Evolutionary conservation across 2,329 filamentous ascomycete genomes (phyloP).

Genomic region (Penicillium occitanis): DNA sequence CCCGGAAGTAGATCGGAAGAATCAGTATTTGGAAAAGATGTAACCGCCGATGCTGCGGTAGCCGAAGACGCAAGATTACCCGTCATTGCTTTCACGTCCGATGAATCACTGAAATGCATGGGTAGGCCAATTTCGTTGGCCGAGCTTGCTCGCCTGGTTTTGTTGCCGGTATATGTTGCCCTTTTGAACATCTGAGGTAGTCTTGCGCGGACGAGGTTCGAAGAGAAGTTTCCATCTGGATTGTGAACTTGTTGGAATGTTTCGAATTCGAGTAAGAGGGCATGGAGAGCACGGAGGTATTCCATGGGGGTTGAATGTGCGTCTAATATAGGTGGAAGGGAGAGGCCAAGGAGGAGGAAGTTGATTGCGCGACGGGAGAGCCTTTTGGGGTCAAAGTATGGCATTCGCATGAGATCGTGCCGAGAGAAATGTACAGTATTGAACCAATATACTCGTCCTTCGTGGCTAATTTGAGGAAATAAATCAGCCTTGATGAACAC

Average conservation of each 20-base stretch:
- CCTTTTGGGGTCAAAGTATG: constrained; percentile 81
- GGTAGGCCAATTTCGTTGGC: constrained; percentile 61
- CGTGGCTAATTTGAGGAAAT: constrained; percentile 62
- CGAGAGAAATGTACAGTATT: constrained; percentile 93
- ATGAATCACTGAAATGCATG: constrained; percentile 50
- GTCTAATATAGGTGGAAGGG: constrained; percentile 84
- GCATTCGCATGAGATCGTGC: constrained; percentile 73
- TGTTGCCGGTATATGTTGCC: constrained; percentile 57
- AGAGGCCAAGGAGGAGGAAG: constrained; percentile 88
- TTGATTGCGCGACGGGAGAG: constrained; percentile 88
- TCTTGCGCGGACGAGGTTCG: constrained; percentile 71
- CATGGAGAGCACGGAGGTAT: constrained; percentile 82
- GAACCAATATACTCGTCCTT: constrained; percentile 96
- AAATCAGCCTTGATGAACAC: not conserved
- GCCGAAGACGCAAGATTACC: constrained; percentile 41
- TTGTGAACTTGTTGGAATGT: constrained; percentile 86
- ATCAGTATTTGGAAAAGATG: constrained; percentile 49
- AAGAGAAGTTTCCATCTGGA: constrained; percentile 67
- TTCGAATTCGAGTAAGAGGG: constrained; percentile 87
- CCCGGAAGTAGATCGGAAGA: constrained; percentile 67
- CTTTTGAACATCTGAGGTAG: constrained; percentile 83
- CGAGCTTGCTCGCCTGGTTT: constrained; percentile 58
- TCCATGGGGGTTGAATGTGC: constrained; percentile 76
- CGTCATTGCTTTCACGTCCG: constrained; percentile 49
- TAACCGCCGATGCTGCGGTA: constrained; percentile 39